A percentile compares a stretch with the other conserved stretches of the same genome.
Evolutionary conservation across 768 basidiomycete species (phyloP).

Genomic region (Panellus pusillus): DNA sequence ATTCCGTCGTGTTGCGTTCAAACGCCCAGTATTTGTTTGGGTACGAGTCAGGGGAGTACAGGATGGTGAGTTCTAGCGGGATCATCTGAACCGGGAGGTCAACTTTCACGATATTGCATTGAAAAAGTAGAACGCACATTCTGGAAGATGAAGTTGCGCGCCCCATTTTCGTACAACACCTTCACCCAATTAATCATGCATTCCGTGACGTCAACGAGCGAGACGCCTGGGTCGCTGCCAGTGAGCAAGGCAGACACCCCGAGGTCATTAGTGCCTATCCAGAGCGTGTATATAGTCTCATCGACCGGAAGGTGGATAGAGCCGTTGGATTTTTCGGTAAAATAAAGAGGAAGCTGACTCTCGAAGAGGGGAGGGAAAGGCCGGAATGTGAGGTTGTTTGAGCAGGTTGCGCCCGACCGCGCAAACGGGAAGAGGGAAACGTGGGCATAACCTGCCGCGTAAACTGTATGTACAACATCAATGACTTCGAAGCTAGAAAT

Average conservation of each 20-base stretch:
- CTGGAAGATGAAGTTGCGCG: constrained; percentile 68
- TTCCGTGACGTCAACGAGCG: constrained; percentile 54
- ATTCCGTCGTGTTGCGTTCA: constrained; percentile 54
- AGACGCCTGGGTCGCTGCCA: constrained; percentile 46
- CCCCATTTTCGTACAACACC: constrained; percentile 55
- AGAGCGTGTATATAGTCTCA: constrained; percentile 62
- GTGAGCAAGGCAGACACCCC: constrained; percentile 55
- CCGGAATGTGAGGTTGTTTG: constrained; percentile 57
- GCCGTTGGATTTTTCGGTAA: constrained; percentile 42
- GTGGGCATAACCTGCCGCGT: constrained; percentile 54
- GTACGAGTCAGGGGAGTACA: constrained; percentile 50
- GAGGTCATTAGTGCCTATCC: constrained; percentile 71
- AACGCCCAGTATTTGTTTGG: constrained; percentile 51
- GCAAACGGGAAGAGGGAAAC: constrained; percentile 59
- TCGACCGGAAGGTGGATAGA: constrained; percentile 38
- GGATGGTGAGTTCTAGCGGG: constrained; percentile 48
- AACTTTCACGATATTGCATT: too few species aligned
- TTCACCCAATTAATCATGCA: constrained; percentile 65
- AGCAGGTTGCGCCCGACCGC: constrained; percentile 63
- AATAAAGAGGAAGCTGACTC: constrained; percentile 55
- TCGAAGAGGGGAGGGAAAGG: constrained; percentile 62
- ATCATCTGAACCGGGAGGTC: constrained; percentile 43
- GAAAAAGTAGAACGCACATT: constrained; percentile 44
- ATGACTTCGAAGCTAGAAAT: neutral
- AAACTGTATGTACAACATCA: constrained; percentile 28